phyloP scores from a whole-genome alignment of 2,329 filamentous ascomycete species.

The Knufia fluminis region DNA sequence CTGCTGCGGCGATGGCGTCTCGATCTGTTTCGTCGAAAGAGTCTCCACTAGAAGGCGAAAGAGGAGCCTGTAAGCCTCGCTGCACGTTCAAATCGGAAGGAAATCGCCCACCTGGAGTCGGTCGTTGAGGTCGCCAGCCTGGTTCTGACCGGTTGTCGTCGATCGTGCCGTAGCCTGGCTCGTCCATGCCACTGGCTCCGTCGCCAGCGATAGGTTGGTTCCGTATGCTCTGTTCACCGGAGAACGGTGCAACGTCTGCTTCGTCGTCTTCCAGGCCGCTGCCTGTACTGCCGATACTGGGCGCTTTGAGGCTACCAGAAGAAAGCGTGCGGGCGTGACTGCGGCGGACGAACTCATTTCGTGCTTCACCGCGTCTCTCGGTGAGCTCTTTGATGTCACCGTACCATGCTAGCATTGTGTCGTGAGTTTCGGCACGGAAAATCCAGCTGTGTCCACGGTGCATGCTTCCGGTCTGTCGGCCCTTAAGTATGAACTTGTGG shows the following conservation, averaged over 20 bases:
- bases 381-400: slow-evolving; percentile 85
- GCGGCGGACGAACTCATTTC: slow-evolving; percentile 73
- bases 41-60: slow-evolving; percentile 71
- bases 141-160: slow-evolving; percentile 23
- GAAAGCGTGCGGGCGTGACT: slow-evolving; percentile 67
- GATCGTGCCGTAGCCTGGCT: slow-evolving; percentile 21
- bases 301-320: slow-evolving; percentile 48
- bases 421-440: slow-evolving; percentile 61
- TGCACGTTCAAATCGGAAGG: slow-evolving; percentile 87
- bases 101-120: slow-evolving; percentile 90
- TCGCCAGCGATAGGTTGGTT: slow-evolving; percentile 30
- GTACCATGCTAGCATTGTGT: slow-evolving; percentile 97
- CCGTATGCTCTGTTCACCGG: slow-evolving; percentile 40
- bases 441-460: slow-evolving; percentile 69
- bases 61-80: slow-evolving; percentile 69
- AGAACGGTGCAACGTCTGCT: slow-evolving; percentile 56
- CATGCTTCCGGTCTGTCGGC: slow-evolving; percentile 84
- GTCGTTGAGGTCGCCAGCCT: slow-evolving; percentile 47
- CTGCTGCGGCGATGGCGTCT: slow-evolving; percentile 51
- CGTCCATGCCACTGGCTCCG: slow-evolving; percentile 28
- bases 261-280: slow-evolving; percentile 68
- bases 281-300: slow-evolving; percentile 60
- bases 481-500: slow-evolving; percentile 97
- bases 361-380: slow-evolving; percentile 79
- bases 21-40: slow-evolving; percentile 55